phyloP scores from a whole-genome alignment of 495 filamentous ascomycete genomes.

The Neurospora hispaniola region DNA sequence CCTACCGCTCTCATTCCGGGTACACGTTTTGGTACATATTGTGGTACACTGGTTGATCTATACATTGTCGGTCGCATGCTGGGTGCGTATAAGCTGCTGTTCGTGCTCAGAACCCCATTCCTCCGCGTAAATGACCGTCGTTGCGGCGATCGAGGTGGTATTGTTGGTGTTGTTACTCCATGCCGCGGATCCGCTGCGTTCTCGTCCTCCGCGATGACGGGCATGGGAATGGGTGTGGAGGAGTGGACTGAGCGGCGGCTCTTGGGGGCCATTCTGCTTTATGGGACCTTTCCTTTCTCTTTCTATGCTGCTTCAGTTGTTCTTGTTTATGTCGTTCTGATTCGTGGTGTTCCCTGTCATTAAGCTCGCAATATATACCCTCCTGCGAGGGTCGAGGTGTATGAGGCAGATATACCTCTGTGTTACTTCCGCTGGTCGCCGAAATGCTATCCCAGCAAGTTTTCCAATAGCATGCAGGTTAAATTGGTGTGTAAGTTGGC shows the following conservation, averaged over 20 bases:
- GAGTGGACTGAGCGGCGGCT: neutral
- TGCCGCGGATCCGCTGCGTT: neutral
- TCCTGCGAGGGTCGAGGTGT: neutral
- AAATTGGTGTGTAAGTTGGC: neutral
- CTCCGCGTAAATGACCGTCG: neutral
- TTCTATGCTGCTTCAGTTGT: neutral
- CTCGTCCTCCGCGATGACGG: neutral
- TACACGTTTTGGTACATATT: neutral
- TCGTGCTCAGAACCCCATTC: neutral
- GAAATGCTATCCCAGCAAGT: neutral
- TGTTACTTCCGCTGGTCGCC: neutral
- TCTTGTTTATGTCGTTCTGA: neutral
- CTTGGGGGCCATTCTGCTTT: neutral
- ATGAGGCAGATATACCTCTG: neutral
- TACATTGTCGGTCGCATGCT: neutral
- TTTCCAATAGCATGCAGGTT: neutral
- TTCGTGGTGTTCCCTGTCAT: neutral
- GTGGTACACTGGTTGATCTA: neutral
- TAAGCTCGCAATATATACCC: neutral
- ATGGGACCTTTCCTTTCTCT: too few species aligned
- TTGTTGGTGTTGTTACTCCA: neutral
- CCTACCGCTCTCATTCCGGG: neutral
- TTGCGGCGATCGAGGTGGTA: neutral
- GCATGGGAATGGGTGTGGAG: neutral
- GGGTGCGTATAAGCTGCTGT: neutral